These are phyloP conservation scores for Nectriaceae sp. DNA, from an alignment of 2,329 filamentous ascomycete genomes.

Conservation along the genomic window DNA sequence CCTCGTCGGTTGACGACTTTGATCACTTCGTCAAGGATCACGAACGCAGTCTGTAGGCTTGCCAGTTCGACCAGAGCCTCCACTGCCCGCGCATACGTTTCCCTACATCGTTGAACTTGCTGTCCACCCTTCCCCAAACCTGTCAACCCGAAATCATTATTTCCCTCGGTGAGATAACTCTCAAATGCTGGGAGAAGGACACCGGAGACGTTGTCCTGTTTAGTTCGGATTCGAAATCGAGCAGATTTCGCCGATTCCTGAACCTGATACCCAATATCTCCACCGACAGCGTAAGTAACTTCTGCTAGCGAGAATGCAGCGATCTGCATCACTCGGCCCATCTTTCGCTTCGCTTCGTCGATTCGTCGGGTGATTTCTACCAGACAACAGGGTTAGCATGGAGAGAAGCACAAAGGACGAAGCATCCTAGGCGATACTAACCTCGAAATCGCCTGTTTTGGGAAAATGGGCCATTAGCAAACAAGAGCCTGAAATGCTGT, in stretches of 20 bases:
- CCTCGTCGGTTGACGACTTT: constrained; percentile 97
- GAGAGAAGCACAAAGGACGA: neutral
- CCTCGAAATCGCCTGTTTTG: constrained; percentile 91
- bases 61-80: constrained; percentile 95
- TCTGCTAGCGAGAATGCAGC: constrained; percentile 96
- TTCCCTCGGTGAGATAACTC: constrained; percentile 83
- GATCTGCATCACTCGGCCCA: constrained; percentile 99
- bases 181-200: constrained; percentile 94
- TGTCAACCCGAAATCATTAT: constrained; percentile 94
- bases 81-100: constrained; percentile 94
- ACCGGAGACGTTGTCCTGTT: constrained; percentile 98
- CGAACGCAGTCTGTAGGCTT: constrained; percentile 94
- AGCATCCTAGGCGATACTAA: constrained; percentile 37
- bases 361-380: constrained; percentile 94
- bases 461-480: neutral
- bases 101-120: constrained; percentile 90
- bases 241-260: constrained; percentile 94
- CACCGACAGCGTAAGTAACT: constrained; percentile 94
- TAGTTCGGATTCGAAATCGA: constrained; percentile 88
- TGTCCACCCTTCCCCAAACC: constrained; percentile 96
- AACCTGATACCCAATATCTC: constrained; percentile 95
- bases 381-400: constrained; percentile 11
- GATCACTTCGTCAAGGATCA: constrained; percentile 97
- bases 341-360: constrained; percentile 98
- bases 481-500: neutral